These are phyloP conservation scores for Akebia trifoliata DNA, from an alignment of 164 flowering plant genomes.

Conservation along the genomic window DNA sequence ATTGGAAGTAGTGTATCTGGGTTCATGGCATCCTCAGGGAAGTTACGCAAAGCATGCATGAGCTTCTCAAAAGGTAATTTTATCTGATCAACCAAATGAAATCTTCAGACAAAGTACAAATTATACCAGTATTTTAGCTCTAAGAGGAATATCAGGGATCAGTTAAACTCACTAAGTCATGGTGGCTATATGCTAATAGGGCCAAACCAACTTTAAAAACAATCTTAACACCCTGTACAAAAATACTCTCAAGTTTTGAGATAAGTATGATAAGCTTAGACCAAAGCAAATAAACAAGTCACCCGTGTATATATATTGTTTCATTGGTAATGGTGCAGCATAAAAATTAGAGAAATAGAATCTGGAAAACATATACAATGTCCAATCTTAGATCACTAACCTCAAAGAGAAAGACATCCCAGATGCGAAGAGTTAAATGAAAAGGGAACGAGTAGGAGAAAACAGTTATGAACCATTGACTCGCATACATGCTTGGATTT, in stretches of 20 bases:
- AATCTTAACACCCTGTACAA: conserved; percentile 76
- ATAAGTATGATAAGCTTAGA: too few relatives aligned
- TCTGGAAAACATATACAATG: neutral
- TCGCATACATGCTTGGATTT: conserved; percentile 98
- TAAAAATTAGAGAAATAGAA: too few relatives aligned
- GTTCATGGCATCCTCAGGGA: conserved; percentile 94
- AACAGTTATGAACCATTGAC: conserved; percentile 99
- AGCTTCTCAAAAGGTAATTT: conserved; percentile 93
- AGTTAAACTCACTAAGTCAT: conserved; percentile 69
- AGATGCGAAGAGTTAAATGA: conserved; percentile 89
- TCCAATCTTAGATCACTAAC: conserved; percentile 31
- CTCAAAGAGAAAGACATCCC: conserved; percentile 97
- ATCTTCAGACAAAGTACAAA: conserved; percentile 7
- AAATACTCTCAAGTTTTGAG: conserved; percentile 2
- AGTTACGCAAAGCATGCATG: conserved; percentile 77
- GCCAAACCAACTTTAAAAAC: conserved; percentile 97
- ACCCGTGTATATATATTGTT: too few relatives aligned
- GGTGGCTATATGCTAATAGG: conserved; percentile 74
- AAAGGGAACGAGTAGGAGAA: conserved; percentile 98
- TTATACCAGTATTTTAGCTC: neutral
- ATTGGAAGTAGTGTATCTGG: conserved; percentile 83
- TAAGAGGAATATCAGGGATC: neutral
- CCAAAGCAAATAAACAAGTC: too few relatives aligned
- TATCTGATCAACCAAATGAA: conserved; percentile 37
- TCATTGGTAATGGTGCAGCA: too few relatives aligned